Base-by-base conservation (phyloP, 768 basidiomycete genomes). In the Agaricus subrufescens region DNA sequence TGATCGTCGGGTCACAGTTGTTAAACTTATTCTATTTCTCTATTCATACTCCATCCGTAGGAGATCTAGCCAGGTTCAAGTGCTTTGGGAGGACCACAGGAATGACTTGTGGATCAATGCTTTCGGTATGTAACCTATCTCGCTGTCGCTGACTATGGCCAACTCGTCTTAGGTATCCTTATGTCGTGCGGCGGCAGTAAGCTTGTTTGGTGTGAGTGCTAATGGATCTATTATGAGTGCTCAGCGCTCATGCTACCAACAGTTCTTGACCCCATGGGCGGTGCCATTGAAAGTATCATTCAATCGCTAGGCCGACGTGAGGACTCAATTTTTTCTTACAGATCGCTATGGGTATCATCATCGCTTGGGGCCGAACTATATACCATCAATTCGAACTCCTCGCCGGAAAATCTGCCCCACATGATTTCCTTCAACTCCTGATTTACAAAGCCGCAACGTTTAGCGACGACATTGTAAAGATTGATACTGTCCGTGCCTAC, bases 21-120 rank as follows among this genome's bases (percentile, higher is more conserved):
- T 91, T 60, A 99, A 99, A 71, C 77, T 93, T 46, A 44, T 86
- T 0, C 81, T 99, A 43, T 98, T 98, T 73, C 38, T 94, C 3
- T 97, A 94, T 71, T 94, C 94, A 69, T 83, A 75, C 63, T 79
- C 90, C 3, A 78, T 96, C 45, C 84, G 91, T 29, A 80, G 78
- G 31, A 83, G 82, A 60, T 94, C 90, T 5, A 94, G 91, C 63
- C 97, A 99, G 71, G 96, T 99, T 2, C 82, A 83, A 46, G 84
- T 97, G n/a, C 80, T 97, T 29, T 98, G 93, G 94, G 91, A 97
- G 69, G 96, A 98, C 66, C 95, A 98, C 61, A 78, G 95, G 61
- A 98, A 94, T 64, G 96, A 96, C 64, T 67, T 94, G n/a, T 90
- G 84, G 66, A 85, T 93, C 66, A 94, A 94, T 64, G 74, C 80